A percentile compares a stretch with the other conserved stretches of the same genome.
Evolutionary conservation across 2,329 filamentous ascomycete species (phyloP).

Genomic region (Xylaria sp.): DNA sequence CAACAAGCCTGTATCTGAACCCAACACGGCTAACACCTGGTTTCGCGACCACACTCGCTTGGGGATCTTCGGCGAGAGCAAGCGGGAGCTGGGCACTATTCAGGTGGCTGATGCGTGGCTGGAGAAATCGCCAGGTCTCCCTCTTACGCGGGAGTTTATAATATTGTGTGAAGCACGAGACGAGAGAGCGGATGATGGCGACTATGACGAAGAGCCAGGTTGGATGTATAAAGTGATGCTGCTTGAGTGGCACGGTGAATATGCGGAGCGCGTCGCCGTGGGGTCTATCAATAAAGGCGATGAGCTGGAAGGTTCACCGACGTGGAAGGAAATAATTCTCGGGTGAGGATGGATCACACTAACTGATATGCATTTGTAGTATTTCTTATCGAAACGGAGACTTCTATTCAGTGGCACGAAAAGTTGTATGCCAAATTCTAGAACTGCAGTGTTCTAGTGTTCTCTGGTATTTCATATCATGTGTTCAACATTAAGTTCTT

Average conservation of each 20-base stretch:
- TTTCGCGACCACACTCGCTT: slow-evolving; percentile 2
- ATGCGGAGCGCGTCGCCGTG: slow-evolving; percentile 26
- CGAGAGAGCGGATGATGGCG: slow-evolving; percentile 13
- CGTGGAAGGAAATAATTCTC: slow-evolving; percentile 29
- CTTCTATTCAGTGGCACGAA: not conserved
- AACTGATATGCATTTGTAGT: not conserved
- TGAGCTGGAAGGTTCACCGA: slow-evolving; percentile 17
- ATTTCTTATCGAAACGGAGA: not conserved
- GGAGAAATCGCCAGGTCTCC: not conserved
- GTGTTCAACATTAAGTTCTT: not conserved
- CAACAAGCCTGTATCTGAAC: not conserved
- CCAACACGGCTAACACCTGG: not conserved
- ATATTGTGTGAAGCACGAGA: slow-evolving; percentile 23
- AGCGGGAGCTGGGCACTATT: slow-evolving; percentile 20
- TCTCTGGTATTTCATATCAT: not conserved
- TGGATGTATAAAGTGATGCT: slow-evolving; percentile 30
- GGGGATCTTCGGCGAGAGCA: slow-evolving; percentile 15
- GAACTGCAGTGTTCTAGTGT: not conserved
- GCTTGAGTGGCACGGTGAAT: slow-evolving; percentile 25
- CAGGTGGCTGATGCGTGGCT: slow-evolving; percentile 12
- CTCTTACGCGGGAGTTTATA: slow-evolving; percentile 18
- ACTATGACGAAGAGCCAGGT: slow-evolving; percentile 19
- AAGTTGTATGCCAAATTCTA: not conserved
- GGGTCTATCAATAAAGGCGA: slow-evolving; percentile 26
- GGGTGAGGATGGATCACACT: not conserved